Evolutionary conservation across 495 filamentous ascomycete genomes (phyloP).

Genomic region (Pseudoneurospora amorphoporcata): DNA sequence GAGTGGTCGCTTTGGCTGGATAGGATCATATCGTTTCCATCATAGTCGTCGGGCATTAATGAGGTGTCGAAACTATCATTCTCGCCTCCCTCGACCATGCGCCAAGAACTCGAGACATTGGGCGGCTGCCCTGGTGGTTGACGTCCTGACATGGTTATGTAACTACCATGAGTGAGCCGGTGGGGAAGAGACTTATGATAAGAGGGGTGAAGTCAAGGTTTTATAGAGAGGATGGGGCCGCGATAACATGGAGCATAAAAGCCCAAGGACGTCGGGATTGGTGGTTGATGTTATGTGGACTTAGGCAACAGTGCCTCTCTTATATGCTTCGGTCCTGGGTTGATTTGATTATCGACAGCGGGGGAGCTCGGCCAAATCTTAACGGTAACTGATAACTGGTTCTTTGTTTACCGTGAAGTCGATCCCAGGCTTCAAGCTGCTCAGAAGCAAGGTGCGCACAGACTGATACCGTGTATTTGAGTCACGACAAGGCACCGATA

Average conservation of each 20-base stretch:
- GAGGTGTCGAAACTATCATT: slow-evolving; percentile 42
- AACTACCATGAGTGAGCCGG: not conserved
- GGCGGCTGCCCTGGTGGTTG: not conserved
- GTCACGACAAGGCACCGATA: slow-evolving; percentile 9
- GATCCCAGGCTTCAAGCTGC: not conserved
- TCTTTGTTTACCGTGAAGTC: not conserved
- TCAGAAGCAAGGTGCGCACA: slow-evolving; percentile 1
- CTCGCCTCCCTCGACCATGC: slow-evolving; percentile 39
- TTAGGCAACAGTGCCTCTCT: not conserved
- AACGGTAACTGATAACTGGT: not conserved
- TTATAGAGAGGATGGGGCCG: not conserved
- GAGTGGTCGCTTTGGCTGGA: slow-evolving; percentile 30
- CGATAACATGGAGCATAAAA: not conserved
- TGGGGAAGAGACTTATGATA: not conserved
- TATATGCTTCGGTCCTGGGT: not conserved
- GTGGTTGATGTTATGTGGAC: not conserved
- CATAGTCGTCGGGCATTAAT: slow-evolving; percentile 28
- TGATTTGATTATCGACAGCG: not conserved
- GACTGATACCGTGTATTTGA: slow-evolving; percentile 1
- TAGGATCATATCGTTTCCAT: slow-evolving; percentile 27
- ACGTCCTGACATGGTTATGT: not conserved
- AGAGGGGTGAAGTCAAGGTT: not conserved
- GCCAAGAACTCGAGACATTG: slow-evolving; percentile 36
- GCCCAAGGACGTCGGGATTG: not conserved
- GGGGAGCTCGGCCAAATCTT: not conserved